Evolutionary conservation across 257 asterid genomes (phyloP).

Genomic region (Solanum clarkiae): DNA sequence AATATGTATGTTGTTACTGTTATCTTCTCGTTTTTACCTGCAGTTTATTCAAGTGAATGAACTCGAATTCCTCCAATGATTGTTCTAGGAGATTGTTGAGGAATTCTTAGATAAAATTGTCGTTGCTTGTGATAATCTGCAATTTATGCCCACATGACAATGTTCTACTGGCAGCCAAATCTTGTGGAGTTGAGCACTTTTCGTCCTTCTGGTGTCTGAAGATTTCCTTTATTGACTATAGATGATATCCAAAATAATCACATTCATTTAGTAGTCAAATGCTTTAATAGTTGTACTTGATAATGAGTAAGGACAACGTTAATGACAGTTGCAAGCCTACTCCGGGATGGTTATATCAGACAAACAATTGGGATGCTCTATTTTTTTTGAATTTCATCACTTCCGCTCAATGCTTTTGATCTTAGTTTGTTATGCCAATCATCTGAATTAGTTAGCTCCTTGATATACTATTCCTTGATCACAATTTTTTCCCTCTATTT

Average conservation of each 20-base stretch:
- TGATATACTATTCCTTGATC: background rate
- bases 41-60: background rate
- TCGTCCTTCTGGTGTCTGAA: too few relatives aligned
- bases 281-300: background rate
- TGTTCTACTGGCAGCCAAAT: background rate
- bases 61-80: background rate
- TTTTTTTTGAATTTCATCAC: background rate
- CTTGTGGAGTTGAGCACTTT: too few relatives aligned
- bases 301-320: background rate
- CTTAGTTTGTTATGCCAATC: background rate
- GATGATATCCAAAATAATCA: background rate
- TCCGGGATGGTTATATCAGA: background rate
- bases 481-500: too few relatives aligned
- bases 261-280: background rate
- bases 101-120: background rate
- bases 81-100: background rate
- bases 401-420: background rate
- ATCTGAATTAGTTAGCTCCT: background rate
- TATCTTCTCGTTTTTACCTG: background rate
- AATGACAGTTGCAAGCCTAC: background rate
- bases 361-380: background rate
- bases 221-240: background rate
- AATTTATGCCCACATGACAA: background rate
- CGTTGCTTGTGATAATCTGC: background rate
- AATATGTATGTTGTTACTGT: background rate